Conservation (phyloP, 768 basidiomycete species). For the Xerocomellus amylosporus region DNA sequence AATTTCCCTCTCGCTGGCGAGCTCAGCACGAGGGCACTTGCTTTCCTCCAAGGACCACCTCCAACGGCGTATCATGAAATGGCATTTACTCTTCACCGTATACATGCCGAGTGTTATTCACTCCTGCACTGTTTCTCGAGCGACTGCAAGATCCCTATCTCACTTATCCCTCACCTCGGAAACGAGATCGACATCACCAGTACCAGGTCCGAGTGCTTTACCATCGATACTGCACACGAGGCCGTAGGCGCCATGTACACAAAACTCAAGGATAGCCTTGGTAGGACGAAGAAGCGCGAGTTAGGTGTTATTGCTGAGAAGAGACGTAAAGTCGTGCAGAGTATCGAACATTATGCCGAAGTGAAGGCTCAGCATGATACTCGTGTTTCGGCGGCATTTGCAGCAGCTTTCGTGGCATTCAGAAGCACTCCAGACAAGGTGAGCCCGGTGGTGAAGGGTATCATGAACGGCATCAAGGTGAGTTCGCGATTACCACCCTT, state of each 20-base stretch:
- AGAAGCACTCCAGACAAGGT: constrained; percentile 87
- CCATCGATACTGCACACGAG: constrained; percentile 70
- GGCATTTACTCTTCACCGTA: constrained; percentile 73
- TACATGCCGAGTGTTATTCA: constrained; percentile 74
- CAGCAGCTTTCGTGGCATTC: constrained; percentile 87
- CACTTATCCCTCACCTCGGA: constrained; percentile 76
- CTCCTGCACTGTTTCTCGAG: constrained; percentile 78
- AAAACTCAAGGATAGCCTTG: constrained; percentile 70
- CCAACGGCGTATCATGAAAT: constrained; percentile 90
- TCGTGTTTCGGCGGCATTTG: constrained; percentile 85
- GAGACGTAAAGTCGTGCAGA: constrained; percentile 60
- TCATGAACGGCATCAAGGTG: constrained; percentile 98
- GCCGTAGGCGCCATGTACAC: constrained; percentile 71
- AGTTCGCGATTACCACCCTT: constrained; percentile 14
- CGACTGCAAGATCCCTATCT: constrained; percentile 84
- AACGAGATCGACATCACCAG: constrained; percentile 74
- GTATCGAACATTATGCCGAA: constrained; percentile 76
- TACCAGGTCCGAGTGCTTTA: constrained; percentile 63
- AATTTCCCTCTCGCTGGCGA: constrained; percentile 59
- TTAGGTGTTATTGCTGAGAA: constrained; percentile 73
- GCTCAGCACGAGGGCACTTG: constrained; percentile 64
- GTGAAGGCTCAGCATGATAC: constrained; percentile 84
- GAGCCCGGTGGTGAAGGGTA: constrained; percentile 92
- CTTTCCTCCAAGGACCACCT: constrained; percentile 69
- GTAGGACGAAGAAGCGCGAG: constrained; percentile 76